These are phyloP conservation scores for Paraphaeosphaeria minitans DNA, from an alignment of 2,329 filamentous ascomycete genomes.

Conservation along the genomic window DNA sequence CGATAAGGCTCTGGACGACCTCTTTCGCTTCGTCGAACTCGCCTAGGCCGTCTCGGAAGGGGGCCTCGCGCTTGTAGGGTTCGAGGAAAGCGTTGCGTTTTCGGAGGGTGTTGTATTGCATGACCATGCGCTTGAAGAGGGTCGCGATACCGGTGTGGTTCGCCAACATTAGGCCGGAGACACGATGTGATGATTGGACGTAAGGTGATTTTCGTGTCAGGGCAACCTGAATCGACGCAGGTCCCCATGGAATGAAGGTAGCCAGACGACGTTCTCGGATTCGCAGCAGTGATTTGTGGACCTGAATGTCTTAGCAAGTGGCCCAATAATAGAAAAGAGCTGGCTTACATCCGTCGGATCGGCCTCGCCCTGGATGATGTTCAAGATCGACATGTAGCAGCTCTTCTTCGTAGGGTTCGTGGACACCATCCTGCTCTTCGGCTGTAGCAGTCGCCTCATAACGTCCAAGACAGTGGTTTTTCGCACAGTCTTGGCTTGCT, in stretches of 20 bases:
- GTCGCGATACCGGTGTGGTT: conserved; percentile 98
- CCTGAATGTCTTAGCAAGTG: conserved; percentile 45
- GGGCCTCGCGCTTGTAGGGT: conserved; percentile 91
- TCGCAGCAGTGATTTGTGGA: conserved; percentile 95
- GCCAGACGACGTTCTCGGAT: conserved; percentile 93
- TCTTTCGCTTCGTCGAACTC: conserved; percentile 96
- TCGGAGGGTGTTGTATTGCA: conserved; percentile 89
- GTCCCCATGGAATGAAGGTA: conserved; percentile 98
- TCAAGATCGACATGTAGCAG: conserved; percentile 98
- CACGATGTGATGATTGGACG: conserved; percentile 88
- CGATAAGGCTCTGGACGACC: conserved; percentile 88
- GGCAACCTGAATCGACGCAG: conserved; percentile 95
- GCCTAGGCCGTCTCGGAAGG: conserved; percentile 86
- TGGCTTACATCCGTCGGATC: conserved; percentile 82
- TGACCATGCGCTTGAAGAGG: conserved; percentile 91
- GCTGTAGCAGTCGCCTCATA: conserved; percentile 92
- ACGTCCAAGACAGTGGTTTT: conserved; percentile 98
- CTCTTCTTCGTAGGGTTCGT: conserved; percentile 94
- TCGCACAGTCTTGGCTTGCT: conserved; percentile 95
- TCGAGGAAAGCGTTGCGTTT: conserved; percentile 98
- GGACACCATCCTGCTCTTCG: conserved; percentile 99
- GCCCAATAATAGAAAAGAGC: neutral
- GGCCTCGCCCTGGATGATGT: conserved; percentile 98
- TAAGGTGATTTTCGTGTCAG: conserved; percentile 97
- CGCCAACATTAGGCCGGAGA: conserved; percentile 95